A percentile compares a stretch with the other conserved stretches of the same genome.
Evolutionary conservation across 208 protist genomes (phyloP).

Genomic region (Spongospora subterranea): DNA sequence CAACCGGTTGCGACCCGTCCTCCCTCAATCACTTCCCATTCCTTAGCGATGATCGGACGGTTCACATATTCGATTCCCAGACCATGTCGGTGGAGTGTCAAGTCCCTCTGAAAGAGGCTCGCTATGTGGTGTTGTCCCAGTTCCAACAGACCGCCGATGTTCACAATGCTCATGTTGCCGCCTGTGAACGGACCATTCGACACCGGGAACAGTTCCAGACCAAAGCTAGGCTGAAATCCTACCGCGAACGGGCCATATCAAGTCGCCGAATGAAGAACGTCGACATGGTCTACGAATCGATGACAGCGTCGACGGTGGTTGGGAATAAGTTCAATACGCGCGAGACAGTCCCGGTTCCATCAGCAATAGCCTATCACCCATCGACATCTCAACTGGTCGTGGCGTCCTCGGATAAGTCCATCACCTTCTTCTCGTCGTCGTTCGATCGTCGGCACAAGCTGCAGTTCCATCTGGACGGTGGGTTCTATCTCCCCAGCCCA

Average conservation of each 20-base stretch:
- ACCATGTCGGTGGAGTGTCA: slow-evolving; percentile 11
- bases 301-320: not conserved
- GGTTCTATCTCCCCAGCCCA: not conserved
- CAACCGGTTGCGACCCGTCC: not conserved
- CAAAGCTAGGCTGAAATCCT: not conserved
- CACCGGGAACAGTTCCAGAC: slow-evolving; percentile 46
- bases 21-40: not conserved
- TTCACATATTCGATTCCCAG: slow-evolving; percentile 4
- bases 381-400: not conserved
- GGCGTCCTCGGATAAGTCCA: slow-evolving; percentile 21
- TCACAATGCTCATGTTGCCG: slow-evolving; percentile 36
- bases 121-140: not conserved
- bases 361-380: not conserved
- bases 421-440: not conserved
- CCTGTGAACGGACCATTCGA: slow-evolving; percentile 1
- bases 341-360: not conserved
- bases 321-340: not conserved
- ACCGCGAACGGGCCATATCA: not conserved
- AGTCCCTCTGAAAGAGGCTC: slow-evolving; percentile 11
- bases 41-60: slow-evolving; percentile 35
- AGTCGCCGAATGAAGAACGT: not conserved
- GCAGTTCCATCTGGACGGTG: slow-evolving; percentile 37
- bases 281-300: not conserved
- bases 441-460: slow-evolving; percentile 38
- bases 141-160: not conserved